A percentile compares a stretch with the other conserved stretches of the same genome.
These are phyloP conservation scores for Alternaria infectoria DNA, from an alignment of 2,329 filamentous ascomycete genomes.

Conservation along the genomic window DNA sequence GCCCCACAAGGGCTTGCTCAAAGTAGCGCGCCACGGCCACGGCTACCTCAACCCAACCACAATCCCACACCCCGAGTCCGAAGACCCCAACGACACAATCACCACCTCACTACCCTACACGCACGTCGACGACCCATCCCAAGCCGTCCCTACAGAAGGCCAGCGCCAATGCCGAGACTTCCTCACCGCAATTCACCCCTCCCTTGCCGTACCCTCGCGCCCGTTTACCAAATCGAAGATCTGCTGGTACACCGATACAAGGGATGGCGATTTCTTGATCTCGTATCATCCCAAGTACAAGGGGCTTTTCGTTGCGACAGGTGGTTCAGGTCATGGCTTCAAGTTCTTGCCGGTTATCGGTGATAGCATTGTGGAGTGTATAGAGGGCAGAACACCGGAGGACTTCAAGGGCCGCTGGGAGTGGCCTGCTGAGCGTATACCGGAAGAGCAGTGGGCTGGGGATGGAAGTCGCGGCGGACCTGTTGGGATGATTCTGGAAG, in stretches of 20 bases:
- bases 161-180: conserved; percentile 40
- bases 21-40: conserved; percentile 59
- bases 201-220: conserved; percentile 42
- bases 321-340: conserved; percentile 67
- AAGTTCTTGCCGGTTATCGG: conserved; percentile 68
- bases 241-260: conserved; percentile 65
- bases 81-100: conserved; percentile 44
- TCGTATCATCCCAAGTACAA: conserved; percentile 57
- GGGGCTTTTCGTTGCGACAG: conserved; percentile 65
- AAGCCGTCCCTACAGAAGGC: conserved; percentile 43
- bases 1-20: conserved; percentile 57
- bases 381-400: conserved; percentile 49
- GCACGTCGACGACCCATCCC: conserved; percentile 56
- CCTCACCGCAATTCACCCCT: conserved; percentile 36
- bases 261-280: conserved; percentile 62
- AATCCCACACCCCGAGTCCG: conserved; percentile 56
- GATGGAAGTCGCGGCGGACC: conserved; percentile 50
- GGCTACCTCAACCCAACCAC: conserved; percentile 57
- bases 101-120: conserved; percentile 59
- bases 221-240: conserved; percentile 56
- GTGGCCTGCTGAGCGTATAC: conserved; percentile 53
- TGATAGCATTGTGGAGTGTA: conserved; percentile 59
- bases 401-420: conserved; percentile 69
- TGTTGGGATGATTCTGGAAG: conserved; percentile 47
- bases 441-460: conserved; percentile 45